phyloP scores from a whole-genome alignment of 495 filamentous ascomycete genomes.

The Penicillium mononematosum region DNA sequence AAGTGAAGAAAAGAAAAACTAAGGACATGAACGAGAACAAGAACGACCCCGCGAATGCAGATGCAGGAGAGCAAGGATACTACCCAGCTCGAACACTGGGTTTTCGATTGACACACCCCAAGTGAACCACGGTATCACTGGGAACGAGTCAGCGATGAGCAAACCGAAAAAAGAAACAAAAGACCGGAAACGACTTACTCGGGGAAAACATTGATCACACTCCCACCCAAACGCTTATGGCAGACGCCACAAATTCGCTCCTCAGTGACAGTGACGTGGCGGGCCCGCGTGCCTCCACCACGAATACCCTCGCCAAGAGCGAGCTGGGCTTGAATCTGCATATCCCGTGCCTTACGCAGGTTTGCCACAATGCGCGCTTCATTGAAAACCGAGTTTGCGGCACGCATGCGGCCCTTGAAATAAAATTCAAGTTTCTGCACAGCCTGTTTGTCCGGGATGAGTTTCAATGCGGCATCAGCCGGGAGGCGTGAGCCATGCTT shows the following conservation, averaged over 20 bases:
- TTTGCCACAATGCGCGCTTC: slow-evolving; percentile 73
- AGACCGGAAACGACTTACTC: slow-evolving; percentile 46
- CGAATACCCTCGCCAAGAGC: slow-evolving; percentile 61
- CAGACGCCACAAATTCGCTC: slow-evolving; percentile 89
- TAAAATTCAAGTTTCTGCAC: slow-evolving; percentile 82
- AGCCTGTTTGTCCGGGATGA: slow-evolving; percentile 79
- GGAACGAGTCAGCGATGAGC: slow-evolving; percentile 24
- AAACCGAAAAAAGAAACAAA: background rate
- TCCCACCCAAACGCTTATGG: slow-evolving; percentile 86
- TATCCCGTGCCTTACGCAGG: slow-evolving; percentile 69
- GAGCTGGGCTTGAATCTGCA: slow-evolving; percentile 67
- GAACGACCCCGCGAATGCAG: slow-evolving; percentile 15
- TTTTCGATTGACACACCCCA: slow-evolving; percentile 67
- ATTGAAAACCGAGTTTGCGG: slow-evolving; percentile 76
- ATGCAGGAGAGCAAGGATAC: slow-evolving; percentile 15
- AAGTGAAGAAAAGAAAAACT: slow-evolving; percentile 11
- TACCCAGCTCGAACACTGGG: slow-evolving; percentile 24
- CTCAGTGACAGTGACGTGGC: slow-evolving; percentile 76
- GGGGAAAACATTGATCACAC: slow-evolving; percentile 75
- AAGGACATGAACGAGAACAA: slow-evolving; percentile 15
- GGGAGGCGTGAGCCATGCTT: slow-evolving; percentile 90
- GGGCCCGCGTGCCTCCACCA: slow-evolving; percentile 56
- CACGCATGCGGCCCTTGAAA: slow-evolving; percentile 86
- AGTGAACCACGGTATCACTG: slow-evolving; percentile 72
- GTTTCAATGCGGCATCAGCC: slow-evolving; percentile 73